Conservation (phyloP, 768 basidiomycete species). For the Mycena alexandri region DNA sequence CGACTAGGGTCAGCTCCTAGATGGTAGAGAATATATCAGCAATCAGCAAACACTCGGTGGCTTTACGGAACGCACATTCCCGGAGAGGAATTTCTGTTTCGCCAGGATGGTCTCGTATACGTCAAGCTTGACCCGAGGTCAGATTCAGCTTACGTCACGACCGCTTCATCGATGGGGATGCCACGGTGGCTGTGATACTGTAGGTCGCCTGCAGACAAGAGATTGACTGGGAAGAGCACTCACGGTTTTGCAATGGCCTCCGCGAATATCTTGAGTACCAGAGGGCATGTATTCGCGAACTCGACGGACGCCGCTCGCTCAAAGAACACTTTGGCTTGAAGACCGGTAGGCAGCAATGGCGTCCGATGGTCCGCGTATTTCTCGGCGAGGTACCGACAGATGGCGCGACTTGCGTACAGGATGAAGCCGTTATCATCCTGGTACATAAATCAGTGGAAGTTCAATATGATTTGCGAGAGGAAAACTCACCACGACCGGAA, state of each 20-base stretch:
- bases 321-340: slow-evolving; percentile 44
- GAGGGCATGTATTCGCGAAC: slow-evolving; percentile 56
- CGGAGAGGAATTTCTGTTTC: slow-evolving; percentile 57
- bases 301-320: slow-evolving; percentile 56
- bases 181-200: slow-evolving; percentile 36
- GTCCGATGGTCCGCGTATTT: slow-evolving; percentile 58
- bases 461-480: background rate
- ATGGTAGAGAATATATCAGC: too few species aligned
- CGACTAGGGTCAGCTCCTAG: too few species aligned
- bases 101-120: slow-evolving; percentile 59
- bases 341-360: slow-evolving; percentile 50
- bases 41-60: too few species aligned
- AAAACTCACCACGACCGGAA: background rate
- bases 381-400: slow-evolving; percentile 58
- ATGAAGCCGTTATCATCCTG: slow-evolving; percentile 2
- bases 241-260: slow-evolving; percentile 61
- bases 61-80: slow-evolving; percentile 45
- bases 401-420: slow-evolving; percentile 60
- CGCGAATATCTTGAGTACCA: slow-evolving; percentile 47
- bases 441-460: too few species aligned
- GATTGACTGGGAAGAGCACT: background rate
- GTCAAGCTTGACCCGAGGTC: slow-evolving; percentile 47
- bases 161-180: slow-evolving; percentile 46
- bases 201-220: too few species aligned
- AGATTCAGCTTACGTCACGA: slow-evolving; percentile 34